A percentile compares a stretch with the other conserved stretches of the same genome.
phyloP scores from a whole-genome alignment of 2,329 filamentous ascomycete genomes.

The Claviceps capensis region DNA sequence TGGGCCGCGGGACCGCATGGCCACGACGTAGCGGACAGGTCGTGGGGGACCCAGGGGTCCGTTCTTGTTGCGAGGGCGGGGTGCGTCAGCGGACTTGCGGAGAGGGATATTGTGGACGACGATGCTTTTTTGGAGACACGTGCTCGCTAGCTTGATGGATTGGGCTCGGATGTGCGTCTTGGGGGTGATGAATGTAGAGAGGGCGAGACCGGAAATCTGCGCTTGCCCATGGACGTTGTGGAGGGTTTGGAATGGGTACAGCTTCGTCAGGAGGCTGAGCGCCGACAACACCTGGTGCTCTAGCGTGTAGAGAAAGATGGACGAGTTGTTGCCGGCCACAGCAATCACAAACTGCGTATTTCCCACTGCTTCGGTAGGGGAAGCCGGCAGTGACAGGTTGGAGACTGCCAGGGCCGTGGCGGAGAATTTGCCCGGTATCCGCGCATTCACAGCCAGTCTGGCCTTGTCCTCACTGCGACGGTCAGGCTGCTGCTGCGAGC shows the following conservation, averaged over 20 bases:
- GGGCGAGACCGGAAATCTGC: constrained; percentile 45
- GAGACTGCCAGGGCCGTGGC: constrained; percentile 68
- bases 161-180: constrained; percentile 25
- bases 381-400: constrained; percentile 44
- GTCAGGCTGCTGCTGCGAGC: constrained; percentile 11
- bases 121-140: constrained; percentile 66
- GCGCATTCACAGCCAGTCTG: constrained; percentile 36
- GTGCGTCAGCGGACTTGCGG: constrained; percentile 26
- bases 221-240: constrained; percentile 37
- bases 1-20: constrained; percentile 38
- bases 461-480: constrained; percentile 18
- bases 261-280: constrained; percentile 36
- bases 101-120: constrained; percentile 71
- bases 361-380: constrained; percentile 36
- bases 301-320: constrained; percentile 64
- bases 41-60: constrained; percentile 31
- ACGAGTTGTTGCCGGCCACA: constrained; percentile 65
- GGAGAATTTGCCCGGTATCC: constrained; percentile 53
- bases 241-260: constrained; percentile 39
- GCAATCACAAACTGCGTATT: constrained; percentile 70
- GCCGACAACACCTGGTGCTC: constrained; percentile 43
- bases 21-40: constrained; percentile 57
- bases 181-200: constrained; percentile 44
- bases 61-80: constrained; percentile 19
- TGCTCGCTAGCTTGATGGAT: constrained; percentile 61